phyloP scores from a whole-genome alignment of 257 asterid species.

The Apocynum venetum region DNA sequence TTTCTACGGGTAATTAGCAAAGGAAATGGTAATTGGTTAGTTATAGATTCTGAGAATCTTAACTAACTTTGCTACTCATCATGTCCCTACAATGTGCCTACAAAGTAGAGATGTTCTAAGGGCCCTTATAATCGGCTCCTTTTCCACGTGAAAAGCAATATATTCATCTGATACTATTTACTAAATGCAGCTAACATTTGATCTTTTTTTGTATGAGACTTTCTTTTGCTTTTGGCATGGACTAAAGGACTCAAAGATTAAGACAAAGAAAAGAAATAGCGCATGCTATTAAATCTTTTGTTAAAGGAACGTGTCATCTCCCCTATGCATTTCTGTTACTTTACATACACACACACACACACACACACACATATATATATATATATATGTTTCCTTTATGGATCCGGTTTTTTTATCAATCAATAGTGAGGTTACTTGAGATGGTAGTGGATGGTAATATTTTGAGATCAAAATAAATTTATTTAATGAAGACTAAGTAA shows the following conservation, averaged over 20 bases:
- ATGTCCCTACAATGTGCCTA: neutral
- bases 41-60: neutral
- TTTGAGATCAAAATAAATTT: too few species aligned
- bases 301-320: too few species aligned
- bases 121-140: neutral
- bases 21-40: neutral
- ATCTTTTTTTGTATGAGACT: neutral
- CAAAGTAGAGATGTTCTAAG: neutral
- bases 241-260: neutral
- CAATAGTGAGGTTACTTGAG: too few species aligned
- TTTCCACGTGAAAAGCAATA: conserved; percentile 11
- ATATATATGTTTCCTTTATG: too few species aligned
- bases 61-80: conserved; percentile 2
- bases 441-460: too few species aligned
- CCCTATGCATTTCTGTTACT: neutral
- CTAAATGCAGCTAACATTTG: conserved; percentile 2
- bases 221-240: neutral
- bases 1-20: neutral
- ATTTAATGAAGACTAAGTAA: too few species aligned
- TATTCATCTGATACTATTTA: neutral
- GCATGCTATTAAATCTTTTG: neutral
- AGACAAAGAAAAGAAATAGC: neutral
- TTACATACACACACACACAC: too few species aligned
- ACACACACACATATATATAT: too few species aligned
- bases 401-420: too few species aligned